These are phyloP conservation scores for Lepiota subincarnata DNA, from an alignment of 768 basidiomycete genomes.

Conservation along the genomic window DNA sequence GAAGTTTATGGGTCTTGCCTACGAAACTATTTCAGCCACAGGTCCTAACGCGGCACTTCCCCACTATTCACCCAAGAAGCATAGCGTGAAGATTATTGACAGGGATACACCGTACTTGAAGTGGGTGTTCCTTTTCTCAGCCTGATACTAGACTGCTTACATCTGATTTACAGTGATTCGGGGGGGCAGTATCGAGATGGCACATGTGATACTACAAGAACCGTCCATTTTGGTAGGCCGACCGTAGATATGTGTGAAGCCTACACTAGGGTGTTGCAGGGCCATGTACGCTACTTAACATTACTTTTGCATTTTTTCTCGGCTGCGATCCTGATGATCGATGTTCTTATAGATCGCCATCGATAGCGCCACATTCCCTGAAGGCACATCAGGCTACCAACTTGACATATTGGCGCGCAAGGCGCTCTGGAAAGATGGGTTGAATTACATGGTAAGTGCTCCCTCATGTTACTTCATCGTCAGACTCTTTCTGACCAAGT, in stretches of 20 bases:
- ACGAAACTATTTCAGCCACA: constrained; percentile 85
- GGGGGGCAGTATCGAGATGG: constrained; percentile 90
- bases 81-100: constrained; percentile 68
- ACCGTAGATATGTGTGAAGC: constrained; percentile 85
- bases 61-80: constrained; percentile 81
- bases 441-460: constrained; percentile 69
- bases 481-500: constrained; percentile 10
- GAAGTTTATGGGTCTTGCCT: constrained; percentile 81
- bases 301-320: constrained; percentile 14
- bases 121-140: constrained; percentile 38
- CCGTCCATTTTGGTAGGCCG: constrained; percentile 84
- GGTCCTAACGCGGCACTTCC: constrained; percentile 93
- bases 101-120: constrained; percentile 83
- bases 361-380: constrained; percentile 85
- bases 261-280: constrained; percentile 93
- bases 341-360: constrained; percentile 68
- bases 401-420: constrained; percentile 88
- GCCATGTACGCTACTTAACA: constrained; percentile 66
- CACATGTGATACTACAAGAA: constrained; percentile 82
- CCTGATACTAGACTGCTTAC: background rate
- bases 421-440: constrained; percentile 81
- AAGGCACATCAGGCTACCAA: constrained; percentile 79
- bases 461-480: constrained; percentile 6
- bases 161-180: constrained; percentile 61
- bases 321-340: constrained; percentile 18